These are phyloP conservation scores for Ophiostoma fasciatum DNA, from an alignment of 2,329 filamentous ascomycete genomes.

Conservation along the genomic window DNA sequence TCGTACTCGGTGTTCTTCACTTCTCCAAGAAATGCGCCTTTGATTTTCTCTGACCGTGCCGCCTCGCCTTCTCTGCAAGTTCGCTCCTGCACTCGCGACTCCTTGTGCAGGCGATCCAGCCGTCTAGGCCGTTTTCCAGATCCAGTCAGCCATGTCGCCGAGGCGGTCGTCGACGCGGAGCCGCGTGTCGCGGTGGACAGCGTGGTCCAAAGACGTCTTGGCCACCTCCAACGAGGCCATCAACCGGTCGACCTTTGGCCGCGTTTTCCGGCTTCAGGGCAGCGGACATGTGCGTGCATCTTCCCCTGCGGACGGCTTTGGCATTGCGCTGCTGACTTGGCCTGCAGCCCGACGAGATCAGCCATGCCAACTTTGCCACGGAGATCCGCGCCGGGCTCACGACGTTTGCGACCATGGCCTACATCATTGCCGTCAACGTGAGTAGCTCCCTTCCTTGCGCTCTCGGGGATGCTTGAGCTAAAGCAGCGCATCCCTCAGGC, in stretches of 20 bases:
- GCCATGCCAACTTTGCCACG: constrained; percentile 55
- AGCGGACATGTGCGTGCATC: constrained; percentile 61
- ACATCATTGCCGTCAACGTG: constrained; percentile 65
- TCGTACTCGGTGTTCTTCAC: no score
- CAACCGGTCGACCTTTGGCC: constrained; percentile 34
- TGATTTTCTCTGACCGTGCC: no score
- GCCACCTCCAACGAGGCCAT: constrained; percentile 19
- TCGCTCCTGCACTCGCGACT: no score
- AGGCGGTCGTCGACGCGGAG: neutral
- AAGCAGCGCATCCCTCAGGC: constrained; percentile 29
- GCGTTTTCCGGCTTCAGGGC: constrained; percentile 50
- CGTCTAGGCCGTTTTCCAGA: no score
- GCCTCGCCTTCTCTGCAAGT: no score
- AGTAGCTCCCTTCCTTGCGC: constrained; percentile 12
- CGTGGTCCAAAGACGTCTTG: constrained; percentile 45
- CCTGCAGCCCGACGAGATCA: constrained; percentile 41
- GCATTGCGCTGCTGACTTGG: no score
- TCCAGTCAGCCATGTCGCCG: no score
- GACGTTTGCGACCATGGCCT: constrained; percentile 71
- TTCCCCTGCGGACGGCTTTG: no score
- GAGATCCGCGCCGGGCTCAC: constrained; percentile 69
- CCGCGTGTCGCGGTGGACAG: constrained; percentile 32
- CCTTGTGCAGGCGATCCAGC: no score
- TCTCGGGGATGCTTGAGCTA: no score
- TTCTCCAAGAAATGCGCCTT: no score